Evolutionary conservation across 306 rosid genomes (phyloP), one percentile per base, ranked within the genome.

Genomic region (apple (Malus domestica)): DNA sequence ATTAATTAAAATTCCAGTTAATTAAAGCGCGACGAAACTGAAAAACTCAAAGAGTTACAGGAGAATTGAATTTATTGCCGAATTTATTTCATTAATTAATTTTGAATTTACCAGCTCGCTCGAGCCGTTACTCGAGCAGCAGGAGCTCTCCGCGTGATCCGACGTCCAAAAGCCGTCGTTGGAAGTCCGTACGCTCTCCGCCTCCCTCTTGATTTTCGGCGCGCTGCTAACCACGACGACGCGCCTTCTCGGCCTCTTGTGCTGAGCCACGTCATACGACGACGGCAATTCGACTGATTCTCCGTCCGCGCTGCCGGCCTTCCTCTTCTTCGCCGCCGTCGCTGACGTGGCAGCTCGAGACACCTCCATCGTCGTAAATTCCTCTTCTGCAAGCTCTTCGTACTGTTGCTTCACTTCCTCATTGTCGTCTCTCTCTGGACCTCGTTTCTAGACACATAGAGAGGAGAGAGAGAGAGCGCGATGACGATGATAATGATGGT

Each of bases 91-190:
- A 57, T 8, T 49, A 49, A 49, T 49, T 49, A 57, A 64, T 23
- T 42, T 71, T 29, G 20, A 49, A 49, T 15, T 16, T 49, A 80
- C 82, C 4, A 77, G 68, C 54, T 57, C 78, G 46, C 75, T 78
- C 49, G 92, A 89, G 74, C 87, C 87, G 70, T 88, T 92, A 87
- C 90, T 89, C 1, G 96, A 95, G 81, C 96, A 95, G 77, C 93
- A 88, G 15, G 93, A 90, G 10, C 80, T 75, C 22, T 83, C 82
- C 23, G 40, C 67, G 29, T 83, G 87, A 73, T 80, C 83, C 67
- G 68, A 72, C 79, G 79, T 8, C 55, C 65, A 74, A 16, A 13
- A 77, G n/a, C 10, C 54, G 14, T 25, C 46, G 75, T 13, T 57
- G 20, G 8, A 29, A 2, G 3, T 11, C 51, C 10, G 13, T 5